Evolutionary conservation across 345 rosid genomes (phyloP).

Genomic region (Gossypioides kirkii): DNA sequence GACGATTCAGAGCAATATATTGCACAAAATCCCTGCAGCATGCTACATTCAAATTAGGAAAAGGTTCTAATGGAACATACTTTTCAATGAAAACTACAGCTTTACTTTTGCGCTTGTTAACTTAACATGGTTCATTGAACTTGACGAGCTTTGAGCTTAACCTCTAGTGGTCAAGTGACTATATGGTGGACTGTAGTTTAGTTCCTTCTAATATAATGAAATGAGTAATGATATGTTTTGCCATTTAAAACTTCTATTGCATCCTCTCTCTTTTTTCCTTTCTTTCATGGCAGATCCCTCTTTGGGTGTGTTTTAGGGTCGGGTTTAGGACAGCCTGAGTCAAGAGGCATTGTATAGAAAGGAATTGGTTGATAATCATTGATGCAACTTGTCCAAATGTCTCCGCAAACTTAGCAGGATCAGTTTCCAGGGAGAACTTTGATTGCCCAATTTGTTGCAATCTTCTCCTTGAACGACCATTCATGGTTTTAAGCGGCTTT

Average conservation of each 20-base stretch:
- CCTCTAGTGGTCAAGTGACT: not conserved
- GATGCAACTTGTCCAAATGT: not conserved
- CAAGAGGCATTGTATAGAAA: not conserved
- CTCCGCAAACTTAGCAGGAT: not conserved
- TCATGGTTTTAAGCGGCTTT: not conserved
- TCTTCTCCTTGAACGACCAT: not conserved
- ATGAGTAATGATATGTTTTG: not conserved
- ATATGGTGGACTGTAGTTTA: not conserved
- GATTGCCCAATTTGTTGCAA: not conserved
- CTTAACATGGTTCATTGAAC: not conserved
- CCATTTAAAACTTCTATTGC: not conserved
- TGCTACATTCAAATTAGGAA: not conserved
- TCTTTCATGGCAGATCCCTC: not conserved
- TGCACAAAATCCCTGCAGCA: not conserved
- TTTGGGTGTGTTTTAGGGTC: not conserved
- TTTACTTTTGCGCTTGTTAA: not conserved
- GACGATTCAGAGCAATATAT: too few relatives aligned
- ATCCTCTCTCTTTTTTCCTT: not conserved
- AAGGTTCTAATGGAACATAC: not conserved
- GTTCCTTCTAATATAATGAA: not conserved
- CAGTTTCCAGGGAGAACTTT: not conserved
- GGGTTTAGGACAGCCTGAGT: not conserved
- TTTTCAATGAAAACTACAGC: not conserved
- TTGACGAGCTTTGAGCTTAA: not conserved
- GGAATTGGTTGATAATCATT: not conserved